These are phyloP conservation scores for Starmerella geochares DNA, from an alignment of 805 yeast species.

Conservation along the genomic window DNA sequence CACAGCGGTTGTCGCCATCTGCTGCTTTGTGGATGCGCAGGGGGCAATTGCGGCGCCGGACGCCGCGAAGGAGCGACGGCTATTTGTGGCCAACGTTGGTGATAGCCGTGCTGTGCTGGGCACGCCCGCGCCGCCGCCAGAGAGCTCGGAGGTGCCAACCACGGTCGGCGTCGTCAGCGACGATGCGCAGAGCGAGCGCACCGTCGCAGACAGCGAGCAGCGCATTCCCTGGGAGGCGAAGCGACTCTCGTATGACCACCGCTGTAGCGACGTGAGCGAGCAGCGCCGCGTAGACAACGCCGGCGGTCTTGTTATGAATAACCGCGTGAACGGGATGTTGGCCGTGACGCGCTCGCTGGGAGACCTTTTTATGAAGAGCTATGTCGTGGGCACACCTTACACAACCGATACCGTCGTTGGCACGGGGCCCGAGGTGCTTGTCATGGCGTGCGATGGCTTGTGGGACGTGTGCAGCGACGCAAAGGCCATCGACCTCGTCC, in stretches of 20 bases:
- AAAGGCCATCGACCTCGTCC: constrained; percentile 65
- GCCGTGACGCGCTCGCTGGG: constrained; percentile 93
- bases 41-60: constrained; percentile 12
- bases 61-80: constrained; percentile 40
- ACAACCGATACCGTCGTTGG: constrained; percentile 77
- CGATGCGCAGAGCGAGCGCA: constrained; percentile 7
- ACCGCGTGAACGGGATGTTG: constrained; percentile 87
- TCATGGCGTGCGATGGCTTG: constrained; percentile 90
- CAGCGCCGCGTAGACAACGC: constrained; percentile 58
- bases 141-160: background rate
- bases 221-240: constrained; percentile 49
- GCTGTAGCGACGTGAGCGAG: constrained; percentile 74
- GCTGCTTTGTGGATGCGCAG: constrained; percentile 58
- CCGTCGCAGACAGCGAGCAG: constrained; percentile 17
- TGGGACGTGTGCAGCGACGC: constrained; percentile 92
- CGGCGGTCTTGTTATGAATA: constrained; percentile 84
- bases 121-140: background rate
- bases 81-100: constrained; percentile 92
- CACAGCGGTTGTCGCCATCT: constrained; percentile 88
- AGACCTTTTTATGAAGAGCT: constrained; percentile 80
- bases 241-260: constrained; percentile 84
- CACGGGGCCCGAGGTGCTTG: constrained; percentile 71
- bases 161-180: background rate
- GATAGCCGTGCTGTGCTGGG: constrained; percentile 77
- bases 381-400: constrained; percentile 83